Percentiles rank a stretch among this genome's conserved stretches.
These are phyloP conservation scores for Zymoseptoria ardabiliae DNA, from an alignment of 2,329 filamentous ascomycete species.

Conservation along the genomic window DNA sequence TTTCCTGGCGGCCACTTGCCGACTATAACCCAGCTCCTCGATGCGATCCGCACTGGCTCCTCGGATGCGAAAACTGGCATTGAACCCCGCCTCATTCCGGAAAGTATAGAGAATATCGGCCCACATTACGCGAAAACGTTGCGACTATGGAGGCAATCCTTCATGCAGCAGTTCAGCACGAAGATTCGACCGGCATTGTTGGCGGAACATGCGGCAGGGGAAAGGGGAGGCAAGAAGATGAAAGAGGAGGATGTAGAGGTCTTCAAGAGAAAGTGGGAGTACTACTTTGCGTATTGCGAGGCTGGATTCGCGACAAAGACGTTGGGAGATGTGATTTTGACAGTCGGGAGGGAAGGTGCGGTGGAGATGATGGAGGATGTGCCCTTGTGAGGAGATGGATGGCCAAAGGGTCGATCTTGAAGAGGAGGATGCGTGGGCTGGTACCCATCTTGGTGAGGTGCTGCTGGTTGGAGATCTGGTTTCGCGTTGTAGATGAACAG, in stretches of 20 bases:
- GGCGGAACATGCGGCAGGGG: slow-evolving; percentile 40
- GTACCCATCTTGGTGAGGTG: background rate
- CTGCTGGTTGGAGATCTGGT: background rate
- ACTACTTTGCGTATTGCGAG: slow-evolving; percentile 71
- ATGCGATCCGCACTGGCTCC: slow-evolving; percentile 56
- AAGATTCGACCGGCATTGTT: slow-evolving; percentile 55
- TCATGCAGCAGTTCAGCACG: slow-evolving; percentile 54
- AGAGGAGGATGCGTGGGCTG: background rate
- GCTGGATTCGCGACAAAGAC: slow-evolving; percentile 66
- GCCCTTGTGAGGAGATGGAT: slow-evolving; percentile 44
- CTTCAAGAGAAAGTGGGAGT: slow-evolving; percentile 68
- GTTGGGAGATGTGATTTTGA: slow-evolving; percentile 65
- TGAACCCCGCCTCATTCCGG: slow-evolving; percentile 49
- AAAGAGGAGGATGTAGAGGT: slow-evolving; percentile 56
- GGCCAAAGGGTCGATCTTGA: background rate
- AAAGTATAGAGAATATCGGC: slow-evolving; percentile 64
- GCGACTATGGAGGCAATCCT: slow-evolving; percentile 60
- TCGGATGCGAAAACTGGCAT: slow-evolving; percentile 37
- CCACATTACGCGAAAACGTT: slow-evolving; percentile 66
- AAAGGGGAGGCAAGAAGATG: slow-evolving; percentile 37
- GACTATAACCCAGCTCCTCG: slow-evolving; percentile 57
- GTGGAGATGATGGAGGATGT: slow-evolving; percentile 64
- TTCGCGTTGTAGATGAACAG: background rate
- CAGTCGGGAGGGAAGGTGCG: slow-evolving; percentile 57
- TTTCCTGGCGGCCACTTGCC: slow-evolving; percentile 71